These are phyloP conservation scores for Penicillium sp. DNA, from an alignment of 2,329 filamentous ascomycete genomes.

Conservation along the genomic window DNA sequence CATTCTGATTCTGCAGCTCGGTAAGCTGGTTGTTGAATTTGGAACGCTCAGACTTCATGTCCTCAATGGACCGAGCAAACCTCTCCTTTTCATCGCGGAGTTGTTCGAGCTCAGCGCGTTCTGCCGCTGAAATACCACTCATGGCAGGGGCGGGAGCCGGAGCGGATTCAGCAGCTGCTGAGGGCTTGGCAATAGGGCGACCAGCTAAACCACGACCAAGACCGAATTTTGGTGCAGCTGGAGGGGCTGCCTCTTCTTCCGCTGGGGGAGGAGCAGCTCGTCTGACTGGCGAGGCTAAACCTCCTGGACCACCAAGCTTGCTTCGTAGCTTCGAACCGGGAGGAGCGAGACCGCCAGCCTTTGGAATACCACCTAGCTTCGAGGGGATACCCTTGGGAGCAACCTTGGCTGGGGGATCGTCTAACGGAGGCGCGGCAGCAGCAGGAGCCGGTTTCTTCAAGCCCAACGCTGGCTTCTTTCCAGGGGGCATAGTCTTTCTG, in stretches of 20 bases:
- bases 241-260: conserved; percentile 45
- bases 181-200: conserved; percentile 78
- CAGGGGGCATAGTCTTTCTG: conserved; percentile 54
- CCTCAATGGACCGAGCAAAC: conserved; percentile 72
- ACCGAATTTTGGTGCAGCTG: conserved; percentile 56
- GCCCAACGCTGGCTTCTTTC: conserved; percentile 53
- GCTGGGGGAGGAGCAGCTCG: conserved; percentile 46
- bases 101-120: conserved; percentile 89
- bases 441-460: conserved; percentile 51
- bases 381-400: conserved; percentile 45
- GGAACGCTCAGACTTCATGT: conserved; percentile 76
- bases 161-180: conserved; percentile 43
- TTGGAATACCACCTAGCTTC: conserved; percentile 46
- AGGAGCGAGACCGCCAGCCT: conserved; percentile 41
- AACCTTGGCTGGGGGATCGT: conserved; percentile 45
- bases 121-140: conserved; percentile 71
- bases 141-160: conserved; percentile 56
- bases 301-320: conserved; percentile 45
- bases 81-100: conserved; percentile 80
- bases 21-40: conserved; percentile 84
- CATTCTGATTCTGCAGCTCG: conserved; percentile 95
- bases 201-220: conserved; percentile 77
- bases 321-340: conserved; percentile 46
- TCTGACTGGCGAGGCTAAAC: conserved; percentile 42
- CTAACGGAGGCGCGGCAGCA: conserved; percentile 20